Conservation (phyloP, 169 alveolate genomes). For the Babesia microti region DNA sequence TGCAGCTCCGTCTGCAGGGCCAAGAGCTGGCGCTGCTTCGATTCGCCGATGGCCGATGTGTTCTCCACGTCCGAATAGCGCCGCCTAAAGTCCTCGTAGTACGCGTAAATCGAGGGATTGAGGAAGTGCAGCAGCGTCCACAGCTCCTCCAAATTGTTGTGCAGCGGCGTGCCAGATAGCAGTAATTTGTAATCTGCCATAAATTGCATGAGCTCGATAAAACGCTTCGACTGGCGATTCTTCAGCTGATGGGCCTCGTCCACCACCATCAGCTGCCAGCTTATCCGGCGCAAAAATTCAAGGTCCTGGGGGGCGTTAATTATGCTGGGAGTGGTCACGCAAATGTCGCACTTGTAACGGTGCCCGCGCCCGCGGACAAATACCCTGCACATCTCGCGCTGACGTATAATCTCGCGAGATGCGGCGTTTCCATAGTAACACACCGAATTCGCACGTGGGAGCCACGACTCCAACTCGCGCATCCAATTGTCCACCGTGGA, state of each 20-base stretch:
- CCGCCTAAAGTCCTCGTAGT: slow-evolving; percentile 67
- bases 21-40: slow-evolving; percentile 69
- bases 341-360: slow-evolving; percentile 69
- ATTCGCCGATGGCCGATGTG: slow-evolving; percentile 74
- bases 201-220: slow-evolving; percentile 72
- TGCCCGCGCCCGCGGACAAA: slow-evolving; percentile 61
- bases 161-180: slow-evolving; percentile 92
- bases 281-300: slow-evolving; percentile 67
- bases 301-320: slow-evolving; percentile 73
- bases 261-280: slow-evolving; percentile 81
- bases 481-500: slow-evolving; percentile 92
- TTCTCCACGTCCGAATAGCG: slow-evolving; percentile 73
- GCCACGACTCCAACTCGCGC: slow-evolving; percentile 84
- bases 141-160: slow-evolving; percentile 85
- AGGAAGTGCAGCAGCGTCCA: slow-evolving; percentile 91
- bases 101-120: slow-evolving; percentile 78
- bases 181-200: slow-evolving; percentile 75
- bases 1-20: slow-evolving; percentile 74
- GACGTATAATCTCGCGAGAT: slow-evolving; percentile 74
- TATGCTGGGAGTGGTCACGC: slow-evolving; percentile 78
- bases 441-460: slow-evolving; percentile 84
- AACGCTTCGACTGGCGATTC: slow-evolving; percentile 74
- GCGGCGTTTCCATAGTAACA: slow-evolving; percentile 83
- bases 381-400: slow-evolving; percentile 62
- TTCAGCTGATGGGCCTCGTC: slow-evolving; percentile 89